Evolutionary conservation across 169 alveolate species (phyloP), one percentile per base, ranked within the genome.

Genomic region (Eimeria zaria): DNA sequence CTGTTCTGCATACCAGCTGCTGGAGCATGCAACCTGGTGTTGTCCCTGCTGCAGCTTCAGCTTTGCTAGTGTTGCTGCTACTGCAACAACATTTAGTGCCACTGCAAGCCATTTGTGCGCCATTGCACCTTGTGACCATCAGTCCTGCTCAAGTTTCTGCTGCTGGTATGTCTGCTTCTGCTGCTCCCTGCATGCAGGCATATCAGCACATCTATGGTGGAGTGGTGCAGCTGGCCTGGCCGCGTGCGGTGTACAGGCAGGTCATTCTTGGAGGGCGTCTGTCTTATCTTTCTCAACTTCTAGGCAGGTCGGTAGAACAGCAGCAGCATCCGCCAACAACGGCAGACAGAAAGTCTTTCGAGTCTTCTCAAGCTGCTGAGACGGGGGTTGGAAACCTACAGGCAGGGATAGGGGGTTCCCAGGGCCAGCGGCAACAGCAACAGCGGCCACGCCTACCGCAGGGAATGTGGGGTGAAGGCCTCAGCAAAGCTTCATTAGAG

Each of bases 161-260:
- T 80, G 91, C 30, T 46, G 89, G n/a, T n/a, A n/a, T n/a, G n/a
- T n/a, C 89, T 80, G 69, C 20, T 46, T 27, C 30, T 84, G 91
- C 55, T 84, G 55, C 46, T 41, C 9, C 36, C 71, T 53, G 71
- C 20, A 27, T n/a, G 39, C 74, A 92, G 96, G 96, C 96, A 2
- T 92, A 92, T 76, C 74, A 76, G 67, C 96, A 92, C 74, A 80
- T 92, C n/a, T 92, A 92, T 69, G 96, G 96, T 46, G 74, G 85
- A 33, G 84, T 92, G 30, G 96, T 92, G 84, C 58, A 92, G 55
- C 84, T 85, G 60, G 96, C 96, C 9, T 92, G 96, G 96, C 96
- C 96, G 41, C 96, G 96, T 27, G 96, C 96, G 36, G 71, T 92
- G 48, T 92, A 76, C 76, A 46, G 96, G 24, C 96, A 92, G 71